Evolutionary conservation across 306 rosid genomes (phyloP).

Genomic region (Malus sylvestris): DNA sequence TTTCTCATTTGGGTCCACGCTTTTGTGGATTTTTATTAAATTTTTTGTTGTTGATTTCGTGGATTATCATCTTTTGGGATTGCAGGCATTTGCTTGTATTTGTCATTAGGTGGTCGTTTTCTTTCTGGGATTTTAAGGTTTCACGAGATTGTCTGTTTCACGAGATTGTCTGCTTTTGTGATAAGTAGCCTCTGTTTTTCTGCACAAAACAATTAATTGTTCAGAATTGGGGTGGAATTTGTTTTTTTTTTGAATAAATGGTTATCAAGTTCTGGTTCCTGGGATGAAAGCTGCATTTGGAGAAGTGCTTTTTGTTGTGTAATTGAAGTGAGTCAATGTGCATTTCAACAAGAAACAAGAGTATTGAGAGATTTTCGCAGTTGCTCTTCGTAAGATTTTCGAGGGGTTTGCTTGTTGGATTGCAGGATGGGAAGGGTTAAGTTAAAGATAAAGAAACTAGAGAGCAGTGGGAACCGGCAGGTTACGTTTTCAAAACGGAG

Average conservation of each 20-base stretch:
- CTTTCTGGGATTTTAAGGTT: constrained; percentile 7
- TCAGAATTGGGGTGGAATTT: background rate
- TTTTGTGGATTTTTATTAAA: background rate
- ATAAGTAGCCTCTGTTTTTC: background rate
- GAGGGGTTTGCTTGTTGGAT: constrained; percentile 12
- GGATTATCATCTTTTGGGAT: background rate
- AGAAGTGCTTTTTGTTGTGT: background rate
- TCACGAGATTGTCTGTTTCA: background rate
- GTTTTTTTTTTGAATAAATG: background rate
- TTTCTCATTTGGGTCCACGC: background rate
- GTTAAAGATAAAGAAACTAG: constrained; percentile 71
- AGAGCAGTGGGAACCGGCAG: constrained; percentile 60
- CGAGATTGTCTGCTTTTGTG: background rate
- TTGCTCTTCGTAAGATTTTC: background rate
- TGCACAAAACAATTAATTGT: background rate
- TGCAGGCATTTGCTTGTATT: constrained; percentile 2
- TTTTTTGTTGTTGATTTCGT: background rate
- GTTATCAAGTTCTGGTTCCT: background rate
- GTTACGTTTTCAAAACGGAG: constrained; percentile 66
- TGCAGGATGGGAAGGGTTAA: constrained; percentile 86
- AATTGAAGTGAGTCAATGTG: constrained; percentile 19
- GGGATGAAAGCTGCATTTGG: constrained; percentile 15
- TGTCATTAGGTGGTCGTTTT: background rate
- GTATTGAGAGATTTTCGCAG: background rate
- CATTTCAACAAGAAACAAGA: background rate